Percentiles rank a stretch among this genome's conserved stretches.
phyloP scores from a whole-genome alignment of 2,329 filamentous ascomycete genomes.

The Sporothrix pseudoabietina region DNA sequence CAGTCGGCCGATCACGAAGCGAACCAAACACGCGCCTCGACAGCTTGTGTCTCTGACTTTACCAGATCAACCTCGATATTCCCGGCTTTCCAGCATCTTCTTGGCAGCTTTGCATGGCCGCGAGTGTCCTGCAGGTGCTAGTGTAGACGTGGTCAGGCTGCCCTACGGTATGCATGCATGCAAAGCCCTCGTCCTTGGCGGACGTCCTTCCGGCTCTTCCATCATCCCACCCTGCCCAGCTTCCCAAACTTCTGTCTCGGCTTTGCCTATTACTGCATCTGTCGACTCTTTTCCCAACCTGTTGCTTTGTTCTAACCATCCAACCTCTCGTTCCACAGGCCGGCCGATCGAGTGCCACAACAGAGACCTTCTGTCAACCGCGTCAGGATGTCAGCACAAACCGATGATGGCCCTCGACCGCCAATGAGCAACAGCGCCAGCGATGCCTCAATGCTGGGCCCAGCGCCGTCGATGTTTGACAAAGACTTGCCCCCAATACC shows the following conservation, averaged over 20 bases:
- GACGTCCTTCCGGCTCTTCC: background rate
- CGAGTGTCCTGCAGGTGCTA: slow-evolving; percentile 23
- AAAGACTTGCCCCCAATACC: slow-evolving; percentile 35
- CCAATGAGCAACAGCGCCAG: background rate
- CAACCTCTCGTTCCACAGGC: background rate
- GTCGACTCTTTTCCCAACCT: background rate
- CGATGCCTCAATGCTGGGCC: background rate
- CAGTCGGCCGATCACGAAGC: background rate
- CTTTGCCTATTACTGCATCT: background rate
- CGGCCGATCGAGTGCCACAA: slow-evolving; percentile 18
- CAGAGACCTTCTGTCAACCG: background rate
- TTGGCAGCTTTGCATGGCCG: slow-evolving; percentile 27
- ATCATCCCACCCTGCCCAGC: background rate
- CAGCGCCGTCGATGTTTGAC: slow-evolving; percentile 23
- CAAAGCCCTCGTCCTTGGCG: background rate
- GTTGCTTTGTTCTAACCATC: background rate
- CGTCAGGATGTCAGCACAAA: slow-evolving; percentile 13
- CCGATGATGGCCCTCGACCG: slow-evolving; percentile 24
- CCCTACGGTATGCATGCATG: slow-evolving; percentile 21
- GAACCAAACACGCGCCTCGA: background rate
- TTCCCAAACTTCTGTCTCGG: background rate
- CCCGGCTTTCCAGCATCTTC: background rate
- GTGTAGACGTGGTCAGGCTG: slow-evolving; percentile 23
- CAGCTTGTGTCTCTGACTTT: background rate
- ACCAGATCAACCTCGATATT: background rate